These are phyloP conservation scores for Dothideomycetes sp. DNA, from an alignment of 2,329 filamentous ascomycete species.

Conservation along the genomic window DNA sequence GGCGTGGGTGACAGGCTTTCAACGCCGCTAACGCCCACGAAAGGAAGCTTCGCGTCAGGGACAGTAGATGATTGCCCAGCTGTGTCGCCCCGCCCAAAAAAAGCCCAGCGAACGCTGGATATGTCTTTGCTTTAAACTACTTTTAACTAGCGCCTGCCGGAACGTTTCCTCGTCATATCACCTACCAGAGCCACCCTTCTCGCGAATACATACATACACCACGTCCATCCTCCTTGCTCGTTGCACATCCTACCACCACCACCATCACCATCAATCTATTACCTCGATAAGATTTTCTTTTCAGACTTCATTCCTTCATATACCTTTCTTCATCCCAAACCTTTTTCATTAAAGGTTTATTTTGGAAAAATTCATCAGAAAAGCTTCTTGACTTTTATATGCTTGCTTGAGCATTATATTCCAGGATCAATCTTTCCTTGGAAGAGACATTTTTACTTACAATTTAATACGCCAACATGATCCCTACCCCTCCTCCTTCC, in stretches of 20 bases:
- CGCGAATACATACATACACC: constrained; percentile 13
- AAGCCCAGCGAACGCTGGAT: constrained; percentile 12
- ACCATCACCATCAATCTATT: constrained; percentile 7
- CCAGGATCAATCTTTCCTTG: not conserved
- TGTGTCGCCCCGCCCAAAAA: constrained; percentile 10
- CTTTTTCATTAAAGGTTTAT: constrained; percentile 8
- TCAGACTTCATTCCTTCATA: constrained; percentile 10
- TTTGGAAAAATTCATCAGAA: constrained; percentile 4
- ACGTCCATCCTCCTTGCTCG: constrained; percentile 11
- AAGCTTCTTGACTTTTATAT: constrained; percentile 11
- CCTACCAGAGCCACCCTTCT: constrained; percentile 12
- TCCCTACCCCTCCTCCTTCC: constrained; percentile 42
- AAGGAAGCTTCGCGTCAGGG: constrained; percentile 12
- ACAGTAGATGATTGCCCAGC: constrained; percentile 3
- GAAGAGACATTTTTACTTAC: constrained; percentile 26
- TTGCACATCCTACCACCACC: constrained; percentile 3
- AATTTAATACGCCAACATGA: constrained; percentile 33
- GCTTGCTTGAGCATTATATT: constrained; percentile 10
- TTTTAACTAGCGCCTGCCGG: constrained; percentile 13
- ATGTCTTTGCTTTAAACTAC: constrained; percentile 12
- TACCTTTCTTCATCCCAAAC: constrained; percentile 5
- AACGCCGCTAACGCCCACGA: constrained; percentile 10
- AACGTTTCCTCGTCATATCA: constrained; percentile 13
- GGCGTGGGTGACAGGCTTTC: constrained; percentile 13
- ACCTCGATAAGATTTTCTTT: constrained; percentile 7